Percentiles rank a stretch among this genome's conserved stretches.
These are phyloP conservation scores for Lasiosphaeriaceae sp. DNA, from an alignment of 495 filamentous ascomycete genomes.

Conservation along the genomic window DNA sequence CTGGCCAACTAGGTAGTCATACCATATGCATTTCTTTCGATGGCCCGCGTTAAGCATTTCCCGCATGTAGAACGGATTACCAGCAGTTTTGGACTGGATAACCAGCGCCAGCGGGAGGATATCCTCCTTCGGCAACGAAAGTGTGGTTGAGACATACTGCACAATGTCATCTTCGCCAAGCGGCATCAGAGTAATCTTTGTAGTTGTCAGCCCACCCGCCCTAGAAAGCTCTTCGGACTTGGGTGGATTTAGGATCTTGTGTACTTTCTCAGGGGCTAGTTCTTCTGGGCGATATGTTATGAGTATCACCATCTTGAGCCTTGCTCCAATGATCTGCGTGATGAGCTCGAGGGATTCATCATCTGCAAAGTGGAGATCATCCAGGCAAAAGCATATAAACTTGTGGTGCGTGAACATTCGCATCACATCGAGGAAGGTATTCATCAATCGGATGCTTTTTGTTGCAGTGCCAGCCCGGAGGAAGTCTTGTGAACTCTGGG, in stretches of 20 bases:
- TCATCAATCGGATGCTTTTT: constrained; percentile 75
- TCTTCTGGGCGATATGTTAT: constrained; percentile 61
- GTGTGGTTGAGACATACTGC: constrained; percentile 70
- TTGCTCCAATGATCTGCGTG: constrained; percentile 63
- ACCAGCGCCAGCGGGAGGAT: constrained; percentile 63
- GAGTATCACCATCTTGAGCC: constrained; percentile 74
- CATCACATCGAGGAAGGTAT: constrained; percentile 80
- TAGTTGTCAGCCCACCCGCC: constrained; percentile 47
- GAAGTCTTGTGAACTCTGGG: constrained; percentile 64
- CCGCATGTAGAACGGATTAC: constrained; percentile 84
- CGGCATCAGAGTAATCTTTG: constrained; percentile 61
- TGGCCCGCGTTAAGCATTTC: constrained; percentile 89
- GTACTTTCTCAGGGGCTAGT: constrained; percentile 41
- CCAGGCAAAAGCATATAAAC: constrained; percentile 77
- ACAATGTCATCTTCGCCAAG: constrained; percentile 71
- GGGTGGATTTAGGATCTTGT: constrained; percentile 42
- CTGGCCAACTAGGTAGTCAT: constrained; percentile 69
- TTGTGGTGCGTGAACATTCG: constrained; percentile 71
- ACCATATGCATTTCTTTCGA: constrained; percentile 81
- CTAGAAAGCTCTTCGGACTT: constrained; percentile 46
- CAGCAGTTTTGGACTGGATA: constrained; percentile 74
- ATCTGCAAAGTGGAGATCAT: constrained; percentile 85
- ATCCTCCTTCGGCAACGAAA: constrained; percentile 58
- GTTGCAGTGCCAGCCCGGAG: constrained; percentile 63
- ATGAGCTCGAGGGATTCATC: constrained; percentile 79